These are phyloP conservation scores for Xylariaceae sp. DNA, from an alignment of 2,329 filamentous ascomycete genomes.

Conservation along the genomic window DNA sequence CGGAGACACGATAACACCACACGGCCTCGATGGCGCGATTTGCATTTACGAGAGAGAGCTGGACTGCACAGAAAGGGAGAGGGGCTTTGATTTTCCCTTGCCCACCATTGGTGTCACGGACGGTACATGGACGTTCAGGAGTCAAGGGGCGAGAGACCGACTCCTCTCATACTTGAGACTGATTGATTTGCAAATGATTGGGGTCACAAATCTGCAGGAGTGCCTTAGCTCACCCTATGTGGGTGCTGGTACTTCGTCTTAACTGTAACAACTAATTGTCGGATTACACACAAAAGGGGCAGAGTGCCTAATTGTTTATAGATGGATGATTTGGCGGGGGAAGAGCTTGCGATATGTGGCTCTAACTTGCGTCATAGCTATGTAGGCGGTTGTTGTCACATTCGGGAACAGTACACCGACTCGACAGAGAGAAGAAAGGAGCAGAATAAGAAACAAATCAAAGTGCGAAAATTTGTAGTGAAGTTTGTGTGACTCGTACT, in stretches of 20 bases:
- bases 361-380: no score
- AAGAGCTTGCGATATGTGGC: no score
- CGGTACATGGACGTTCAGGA: conserved; percentile 18
- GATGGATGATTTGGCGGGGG: not conserved
- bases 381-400: no score
- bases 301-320: conserved; percentile 13
- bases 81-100: not conserved
- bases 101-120: conserved; percentile 13
- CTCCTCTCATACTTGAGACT: conserved; percentile 7
- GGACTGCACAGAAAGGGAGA: no score
- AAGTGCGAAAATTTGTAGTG: no score
- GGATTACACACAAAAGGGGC: conserved; percentile 4
- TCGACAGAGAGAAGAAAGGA: no score
- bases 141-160: conserved; percentile 10
- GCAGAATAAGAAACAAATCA: no score
- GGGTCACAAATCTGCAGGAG: conserved; percentile 8
- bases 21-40: no score
- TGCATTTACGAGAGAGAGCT: not conserved
- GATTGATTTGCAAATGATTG: conserved; percentile 7
- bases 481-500: no score
- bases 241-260: conserved; percentile 1
- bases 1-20: no score
- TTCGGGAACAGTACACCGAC: no score
- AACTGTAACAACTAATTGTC: conserved; percentile 18
- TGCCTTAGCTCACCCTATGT: no score